Evolutionary conservation across 805 yeast genomes (phyloP), one percentile per base, ranked within the genome.

Genomic region (Candida takata): DNA sequence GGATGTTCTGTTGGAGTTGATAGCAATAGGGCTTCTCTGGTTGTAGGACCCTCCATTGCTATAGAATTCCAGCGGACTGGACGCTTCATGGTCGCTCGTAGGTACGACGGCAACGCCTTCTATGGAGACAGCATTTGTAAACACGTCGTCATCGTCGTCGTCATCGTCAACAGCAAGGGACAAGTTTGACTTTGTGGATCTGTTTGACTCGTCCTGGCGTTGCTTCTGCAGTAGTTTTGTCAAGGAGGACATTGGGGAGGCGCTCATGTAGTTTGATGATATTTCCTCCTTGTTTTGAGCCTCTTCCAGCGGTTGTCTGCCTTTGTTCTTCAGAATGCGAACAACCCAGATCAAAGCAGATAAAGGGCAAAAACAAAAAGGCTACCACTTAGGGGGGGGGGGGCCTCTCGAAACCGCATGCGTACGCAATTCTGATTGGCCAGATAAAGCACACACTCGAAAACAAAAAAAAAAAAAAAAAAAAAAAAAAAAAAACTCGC

Each of bases 71-170:
- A 34, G 14, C 2, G 45, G 43, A 3, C 37, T 31, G 24, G 18
- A 23, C 8, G 40, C 30, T 23, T 37, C 46, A 16, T 35, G 29
- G 17, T 33, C 45, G 26, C 30, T 6, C 12, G 29, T 27, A 4
- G 24, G 17, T 16, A 49, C 47, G 2, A 53, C 54, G 23, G 50
- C 55, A 8, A 53, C 52, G 9, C 58, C 58, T 25, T 53, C 58
- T 19, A 53, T 53, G 15, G 58, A 53, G 12, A 52, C 51, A 2
- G 55, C 45, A 25, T 44, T 42, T 5, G 53, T 40, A 9, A 53
- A 31, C 5, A 33, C 51, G 17, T 47, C 49, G 19, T 32, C 44
- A 8, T 38, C 33, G 26, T 34, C 51, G 17, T 47, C 49, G 19
- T 32, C 44, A 8, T 38, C 33, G 26, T 24, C 36, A 36, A 40